Evolutionary conservation across 805 yeast genomes (phyloP).

Genomic region (Yarrowia hollandica): DNA sequence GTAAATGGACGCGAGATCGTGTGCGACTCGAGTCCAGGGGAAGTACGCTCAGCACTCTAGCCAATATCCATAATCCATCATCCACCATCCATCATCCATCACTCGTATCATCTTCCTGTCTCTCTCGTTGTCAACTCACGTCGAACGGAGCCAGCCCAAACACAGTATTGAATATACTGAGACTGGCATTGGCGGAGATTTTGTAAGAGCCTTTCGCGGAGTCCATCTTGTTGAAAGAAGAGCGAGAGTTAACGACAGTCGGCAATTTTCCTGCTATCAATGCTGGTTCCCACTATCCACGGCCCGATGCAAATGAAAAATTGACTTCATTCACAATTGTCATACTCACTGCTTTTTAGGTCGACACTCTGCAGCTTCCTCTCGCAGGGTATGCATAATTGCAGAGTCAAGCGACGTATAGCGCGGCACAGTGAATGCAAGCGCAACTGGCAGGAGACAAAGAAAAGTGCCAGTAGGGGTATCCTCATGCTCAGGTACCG

Average conservation of each 20-base stretch:
- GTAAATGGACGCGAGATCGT: too few relatives aligned
- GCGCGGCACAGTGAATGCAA: constrained; percentile 12
- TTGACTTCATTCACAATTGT: constrained; percentile 1
- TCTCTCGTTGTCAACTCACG: too few relatives aligned
- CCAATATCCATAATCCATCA: not conserved
- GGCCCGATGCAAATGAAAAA: constrained; percentile 28
- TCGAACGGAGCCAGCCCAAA: constrained; percentile 36
- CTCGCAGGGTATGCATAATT: constrained; percentile 6
- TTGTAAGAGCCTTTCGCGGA: constrained; percentile 27
- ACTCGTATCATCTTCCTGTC: not conserved
- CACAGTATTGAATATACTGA: constrained; percentile 31
- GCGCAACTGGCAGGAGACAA: not conserved
- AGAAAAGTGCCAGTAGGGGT: not conserved
- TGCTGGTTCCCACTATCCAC: constrained; percentile 20
- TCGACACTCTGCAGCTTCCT: constrained; percentile 17
- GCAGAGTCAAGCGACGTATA: constrained; percentile 16
- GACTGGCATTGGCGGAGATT: constrained; percentile 28
- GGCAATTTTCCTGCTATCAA: constrained; percentile 11
- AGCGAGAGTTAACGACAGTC: constrained; percentile 1
- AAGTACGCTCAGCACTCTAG: too few relatives aligned
- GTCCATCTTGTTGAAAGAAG: constrained; percentile 9
- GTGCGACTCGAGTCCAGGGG: too few relatives aligned
- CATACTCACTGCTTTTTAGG: not conserved
- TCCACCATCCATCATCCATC: not conserved
- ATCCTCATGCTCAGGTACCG: not conserved